Base-by-base conservation (phyloP, 345 rosid genomes). In the Reutealis trisperma region DNA sequence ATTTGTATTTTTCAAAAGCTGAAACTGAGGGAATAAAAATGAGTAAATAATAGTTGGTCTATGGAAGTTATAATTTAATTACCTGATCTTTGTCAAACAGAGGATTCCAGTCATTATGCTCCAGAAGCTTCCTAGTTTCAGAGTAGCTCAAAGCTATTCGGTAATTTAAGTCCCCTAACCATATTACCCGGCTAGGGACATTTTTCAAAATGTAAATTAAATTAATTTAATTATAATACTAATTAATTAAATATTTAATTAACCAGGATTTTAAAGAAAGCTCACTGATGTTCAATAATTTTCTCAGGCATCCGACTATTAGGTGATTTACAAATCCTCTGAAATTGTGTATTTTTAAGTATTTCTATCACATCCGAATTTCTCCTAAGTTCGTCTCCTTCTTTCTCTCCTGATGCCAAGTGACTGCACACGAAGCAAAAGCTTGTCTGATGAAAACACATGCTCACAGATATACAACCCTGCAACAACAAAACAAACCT, bases 391-490 rank as follows among this genome's bases (percentile, higher is more conserved):
- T 93, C 96, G 59, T 95, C 99, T 2, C 99, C 98, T 84, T 95
- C 99, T 85, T 89, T 95, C 81, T 95, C 96, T 19, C 99, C 99
- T 0, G 99, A 95, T 60, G 99, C 98, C 87, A 95, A 82, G 86
- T 95, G 98, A 82, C 98, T 90, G 76, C 98, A 93, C 16, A 93
- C 72, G 78, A 95, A 93, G 85, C 98, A 95, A 77, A 95, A 88
- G 83, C 90, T 93, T 16, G 98, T 92, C 84, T 90, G 90, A 75
- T 93, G 91, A 74, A 93, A 86, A 66, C 84, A 81, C 90, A 93
- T 88, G 84, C 99, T 93, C 64, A 95, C 94, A 5, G 97, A 91
- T 70, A 95, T 93, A 75, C 98, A 95, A 22, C 99, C 99, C 99
- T 95, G 87, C 83, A 87, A 71, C 19, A 60, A 63, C 37, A 79